A percentile compares a stretch with the other conserved stretches of the same genome.
Evolutionary conservation across 1,139 yeast species (phyloP).

Genomic region (Suhomyces bribrorum): DNA sequence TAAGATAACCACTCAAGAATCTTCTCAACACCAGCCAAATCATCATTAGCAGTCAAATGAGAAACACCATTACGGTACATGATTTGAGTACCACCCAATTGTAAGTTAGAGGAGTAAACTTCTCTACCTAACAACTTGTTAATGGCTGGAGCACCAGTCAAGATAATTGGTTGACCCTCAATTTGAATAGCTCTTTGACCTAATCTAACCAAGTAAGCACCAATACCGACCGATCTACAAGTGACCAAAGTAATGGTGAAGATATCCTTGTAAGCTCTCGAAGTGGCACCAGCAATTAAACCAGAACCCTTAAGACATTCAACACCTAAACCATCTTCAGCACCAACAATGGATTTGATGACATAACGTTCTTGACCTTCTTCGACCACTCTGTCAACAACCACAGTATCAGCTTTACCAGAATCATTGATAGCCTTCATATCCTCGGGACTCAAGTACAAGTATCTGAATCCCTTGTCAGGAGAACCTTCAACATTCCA

Average conservation of each 20-base stretch:
- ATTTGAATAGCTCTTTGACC: conserved; percentile 99
- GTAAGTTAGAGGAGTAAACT: conserved; percentile 94
- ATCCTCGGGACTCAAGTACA: conserved; percentile 76
- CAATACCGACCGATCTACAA: conserved; percentile 98
- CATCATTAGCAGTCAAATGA: conserved; percentile 93
- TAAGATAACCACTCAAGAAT: conserved; percentile 96
- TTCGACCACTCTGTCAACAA: conserved; percentile 80
- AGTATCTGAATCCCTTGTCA: conserved; percentile 84
- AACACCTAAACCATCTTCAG: conserved; percentile 96
- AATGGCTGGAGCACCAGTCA: conserved; percentile 99
- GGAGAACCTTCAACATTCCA: conserved; percentile 83
- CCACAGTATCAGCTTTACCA: conserved; percentile 62
- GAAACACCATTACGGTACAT: conserved; percentile 98
- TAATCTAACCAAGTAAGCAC: conserved; percentile 95
- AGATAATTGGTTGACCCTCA: conserved; percentile 96
- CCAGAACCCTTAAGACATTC: conserved; percentile 98
- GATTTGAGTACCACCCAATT: conserved; percentile 98
- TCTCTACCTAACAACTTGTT: conserved; percentile 95
- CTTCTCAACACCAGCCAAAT: conserved; percentile 93
- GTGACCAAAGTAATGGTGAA: conserved; percentile 96
- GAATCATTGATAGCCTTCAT: conserved; percentile 57
- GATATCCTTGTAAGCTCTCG: conserved; percentile 95
- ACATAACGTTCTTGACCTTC: conserved; percentile 80
- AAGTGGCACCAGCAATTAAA: conserved; percentile 96
- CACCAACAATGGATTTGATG: conserved; percentile 85